Evolutionary conservation across 441 rosid genomes (phyloP).

Genomic region (Populus hybrid): DNA sequence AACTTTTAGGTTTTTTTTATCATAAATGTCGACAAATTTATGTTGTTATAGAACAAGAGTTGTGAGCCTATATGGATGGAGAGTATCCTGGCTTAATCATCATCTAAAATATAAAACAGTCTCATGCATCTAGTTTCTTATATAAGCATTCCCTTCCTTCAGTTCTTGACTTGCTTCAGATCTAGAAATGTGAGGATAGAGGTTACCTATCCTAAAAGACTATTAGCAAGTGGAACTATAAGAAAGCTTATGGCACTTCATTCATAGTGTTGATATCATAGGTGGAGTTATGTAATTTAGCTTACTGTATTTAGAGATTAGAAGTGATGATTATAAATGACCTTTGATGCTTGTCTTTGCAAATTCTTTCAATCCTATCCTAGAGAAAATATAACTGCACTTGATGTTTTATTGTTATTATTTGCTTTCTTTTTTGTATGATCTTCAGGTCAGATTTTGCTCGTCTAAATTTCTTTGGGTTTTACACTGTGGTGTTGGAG

Average conservation of each 20-base stretch:
- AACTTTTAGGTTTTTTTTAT: neutral
- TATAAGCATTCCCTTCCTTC: neutral
- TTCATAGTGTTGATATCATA: too few species aligned
- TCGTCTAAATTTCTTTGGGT: too few species aligned
- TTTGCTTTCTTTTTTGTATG: slow-evolving; percentile 20
- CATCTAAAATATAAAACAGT: neutral
- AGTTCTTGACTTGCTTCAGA: neutral
- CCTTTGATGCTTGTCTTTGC: neutral
- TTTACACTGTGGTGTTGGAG: too few species aligned
- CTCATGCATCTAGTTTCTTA: neutral
- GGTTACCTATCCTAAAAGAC: neutral
- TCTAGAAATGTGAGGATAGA: neutral
- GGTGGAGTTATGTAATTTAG: neutral
- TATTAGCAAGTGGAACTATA: neutral
- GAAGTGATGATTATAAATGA: neutral
- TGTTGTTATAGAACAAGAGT: neutral
- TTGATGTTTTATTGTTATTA: neutral
- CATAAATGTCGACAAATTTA: neutral
- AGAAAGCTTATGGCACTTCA: neutral
- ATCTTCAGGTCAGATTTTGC: slow-evolving; percentile 77
- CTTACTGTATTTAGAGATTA: neutral
- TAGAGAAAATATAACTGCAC: slow-evolving; percentile 5
- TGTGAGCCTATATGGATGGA: neutral
- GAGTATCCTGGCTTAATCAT: neutral
- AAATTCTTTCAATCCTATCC: neutral